Base-by-base conservation (phyloP, 1,284 basidiomycete genomes). In the Ceratorhiza oryzae-sativae region DNA sequence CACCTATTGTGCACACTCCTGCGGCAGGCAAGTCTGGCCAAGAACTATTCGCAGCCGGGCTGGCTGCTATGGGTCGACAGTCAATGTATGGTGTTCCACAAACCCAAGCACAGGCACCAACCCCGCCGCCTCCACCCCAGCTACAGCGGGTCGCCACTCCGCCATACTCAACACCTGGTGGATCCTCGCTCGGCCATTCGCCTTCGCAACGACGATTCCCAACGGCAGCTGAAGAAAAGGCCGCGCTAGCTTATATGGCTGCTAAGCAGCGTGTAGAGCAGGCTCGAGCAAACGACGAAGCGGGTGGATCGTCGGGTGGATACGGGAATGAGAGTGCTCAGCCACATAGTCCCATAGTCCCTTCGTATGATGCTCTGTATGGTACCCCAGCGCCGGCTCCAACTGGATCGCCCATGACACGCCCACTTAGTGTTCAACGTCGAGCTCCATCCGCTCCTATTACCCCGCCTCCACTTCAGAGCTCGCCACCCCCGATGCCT, bases 231-330 rank as follows among this genome's bases (percentile, higher is more conserved):
- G 65, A 70, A 20, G 65, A 70, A 32, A 70, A 70, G 32, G 51
- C 51, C 15, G 25, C 51, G 25, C 25, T 70, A 27, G 65, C 65
- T n/a, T 70, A 70, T 20, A 56, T 45, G 53, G 53, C 53, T 18
- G 65, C 65, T 15, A 70, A 56, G 46, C 65, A 70, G 25, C 65
- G 65, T 20, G 65, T 70, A 5, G 65, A 70, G 27, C 65, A 70
- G 20, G 65, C 41, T 27, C 51, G 53, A 8, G 65, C 65, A 30
- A 30, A 32, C 34, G 65, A 56, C 42, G 48, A 27, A 10, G 51
- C 65, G 15, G 58, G 41, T 15, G 58, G 41, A 10, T 60, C 58
- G 58, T 60, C 58, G 3, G 63, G 36, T 34, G 65, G 25, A 3
- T 45, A 56, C 15, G 23, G 23, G 10, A 42, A 42, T 30, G 51